Evolutionary conservation across 306 rosid species (phyloP).

Genomic region (Crotalaria pallida): DNA sequence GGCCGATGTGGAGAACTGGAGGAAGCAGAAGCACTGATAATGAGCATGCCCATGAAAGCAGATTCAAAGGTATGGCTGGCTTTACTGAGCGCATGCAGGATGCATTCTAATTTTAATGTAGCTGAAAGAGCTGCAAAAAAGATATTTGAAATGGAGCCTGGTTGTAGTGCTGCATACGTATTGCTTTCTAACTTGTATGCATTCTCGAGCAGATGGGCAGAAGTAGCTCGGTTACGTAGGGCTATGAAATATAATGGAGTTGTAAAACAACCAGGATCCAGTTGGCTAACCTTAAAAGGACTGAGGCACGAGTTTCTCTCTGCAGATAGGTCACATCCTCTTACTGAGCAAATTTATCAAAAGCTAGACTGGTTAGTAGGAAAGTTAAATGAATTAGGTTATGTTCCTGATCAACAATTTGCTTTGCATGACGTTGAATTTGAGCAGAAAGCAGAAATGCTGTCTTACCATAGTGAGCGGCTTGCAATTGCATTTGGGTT

Average conservation of each 20-base stretch:
- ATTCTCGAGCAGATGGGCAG: conserved; percentile 63
- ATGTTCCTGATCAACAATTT: conserved; percentile 59
- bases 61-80: conserved; percentile 64
- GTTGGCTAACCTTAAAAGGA: conserved; percentile 66
- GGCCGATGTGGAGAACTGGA: conserved; percentile 70
- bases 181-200: conserved; percentile 75
- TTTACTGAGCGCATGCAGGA: conserved; percentile 62
- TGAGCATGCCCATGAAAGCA: conserved; percentile 52
- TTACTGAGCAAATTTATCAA: conserved; percentile 35
- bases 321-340: conserved; percentile 64
- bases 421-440: conserved; percentile 65
- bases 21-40: conserved; percentile 64
- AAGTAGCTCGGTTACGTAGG: conserved; percentile 52
- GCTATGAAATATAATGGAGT: conserved; percentile 57
- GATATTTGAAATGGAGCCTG: conserved; percentile 49
- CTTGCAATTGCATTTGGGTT: conserved; percentile 70
- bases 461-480: conserved; percentile 71
- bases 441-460: conserved; percentile 65
- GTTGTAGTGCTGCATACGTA: conserved; percentile 61
- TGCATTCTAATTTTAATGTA: conserved; percentile 54
- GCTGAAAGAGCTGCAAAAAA: conserved; percentile 64
- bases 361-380: conserved; percentile 59
- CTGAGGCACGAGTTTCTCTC: conserved; percentile 50
- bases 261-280: conserved; percentile 74
- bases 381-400: conserved; percentile 65